phyloP scores from a whole-genome alignment of 768 basidiomycete species.

The Boletus reticuloceps region DNA sequence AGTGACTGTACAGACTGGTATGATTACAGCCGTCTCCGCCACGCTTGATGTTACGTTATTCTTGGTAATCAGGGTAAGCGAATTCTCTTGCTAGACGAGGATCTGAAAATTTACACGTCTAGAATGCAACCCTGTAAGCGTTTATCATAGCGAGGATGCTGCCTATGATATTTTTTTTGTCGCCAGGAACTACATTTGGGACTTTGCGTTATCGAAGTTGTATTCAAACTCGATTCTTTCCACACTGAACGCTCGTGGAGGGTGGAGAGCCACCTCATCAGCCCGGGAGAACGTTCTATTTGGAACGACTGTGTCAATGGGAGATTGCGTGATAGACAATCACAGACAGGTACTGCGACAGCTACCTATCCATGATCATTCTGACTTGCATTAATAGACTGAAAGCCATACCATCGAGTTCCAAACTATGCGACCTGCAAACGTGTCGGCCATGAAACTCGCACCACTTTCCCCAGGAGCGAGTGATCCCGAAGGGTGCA shows the following conservation, averaged over 20 bases:
- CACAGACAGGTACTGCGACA: constrained; percentile 3
- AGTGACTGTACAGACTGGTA: constrained; percentile 34
- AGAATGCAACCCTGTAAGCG: constrained; percentile 12
- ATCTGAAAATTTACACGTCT: neutral
- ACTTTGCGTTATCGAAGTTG: constrained; percentile 27
- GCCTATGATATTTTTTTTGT: neutral
- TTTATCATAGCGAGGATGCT: neutral
- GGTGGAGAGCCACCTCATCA: constrained; percentile 15
- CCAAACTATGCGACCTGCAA: neutral
- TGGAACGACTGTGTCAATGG: neutral
- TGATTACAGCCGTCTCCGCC: constrained; percentile 12
- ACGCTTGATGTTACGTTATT: constrained; percentile 24
- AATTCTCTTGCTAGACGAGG: neutral
- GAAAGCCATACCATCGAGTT: constrained; percentile 3
- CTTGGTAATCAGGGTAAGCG: constrained; percentile 16
- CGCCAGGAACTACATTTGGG: constrained; percentile 22
- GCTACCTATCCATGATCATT: neutral
- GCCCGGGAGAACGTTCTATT: constrained; percentile 10
- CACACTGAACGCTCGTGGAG: constrained; percentile 20
- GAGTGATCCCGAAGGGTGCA: neutral
- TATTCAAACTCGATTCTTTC: constrained; percentile 27
- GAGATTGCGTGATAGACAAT: neutral
- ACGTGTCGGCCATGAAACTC: neutral
- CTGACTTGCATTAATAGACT: neutral
- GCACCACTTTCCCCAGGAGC: neutral